These are phyloP conservation scores for Lasiodiplodia sp. DNA, from an alignment of 2,329 filamentous ascomycete species.

Conservation along the genomic window DNA sequence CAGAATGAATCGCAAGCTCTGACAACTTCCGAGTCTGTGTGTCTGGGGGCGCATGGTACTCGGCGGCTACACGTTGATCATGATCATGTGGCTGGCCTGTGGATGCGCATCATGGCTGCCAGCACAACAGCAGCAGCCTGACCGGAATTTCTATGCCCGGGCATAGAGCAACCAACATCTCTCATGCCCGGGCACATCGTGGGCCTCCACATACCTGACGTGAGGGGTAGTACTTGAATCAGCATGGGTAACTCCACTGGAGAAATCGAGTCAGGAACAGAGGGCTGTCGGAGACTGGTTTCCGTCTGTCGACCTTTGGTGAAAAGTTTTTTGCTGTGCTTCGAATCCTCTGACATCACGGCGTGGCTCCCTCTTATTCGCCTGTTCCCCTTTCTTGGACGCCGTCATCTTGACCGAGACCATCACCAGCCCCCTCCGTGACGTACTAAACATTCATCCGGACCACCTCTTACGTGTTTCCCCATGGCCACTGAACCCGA, in stretches of 20 bases:
- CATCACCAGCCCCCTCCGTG: slow-evolving; percentile 2
- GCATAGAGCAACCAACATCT: slow-evolving; percentile 15
- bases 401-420: slow-evolving; percentile 5
- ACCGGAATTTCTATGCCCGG: slow-evolving; percentile 20
- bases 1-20: slow-evolving; percentile 14
- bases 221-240: slow-evolving; percentile 23
- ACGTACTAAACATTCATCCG: neutral
- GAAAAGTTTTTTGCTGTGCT: slow-evolving; percentile 21
- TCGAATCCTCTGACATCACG: slow-evolving; percentile 11
- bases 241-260: slow-evolving; percentile 15
- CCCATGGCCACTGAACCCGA: slow-evolving; percentile 6
- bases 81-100: slow-evolving; percentile 25
- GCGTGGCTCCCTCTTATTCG: slow-evolving; percentile 14
- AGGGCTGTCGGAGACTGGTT: slow-evolving; percentile 20
- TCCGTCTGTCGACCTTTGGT: slow-evolving; percentile 13
- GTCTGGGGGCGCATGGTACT: slow-evolving; percentile 18
- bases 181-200: slow-evolving; percentile 15
- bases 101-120: slow-evolving; percentile 17
- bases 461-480: slow-evolving; percentile 18
- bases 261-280: slow-evolving; percentile 21
- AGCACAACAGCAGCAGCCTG: slow-evolving; percentile 17
- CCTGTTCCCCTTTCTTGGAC: neutral
- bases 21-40: slow-evolving; percentile 22
- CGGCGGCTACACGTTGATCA: slow-evolving; percentile 25
- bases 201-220: slow-evolving; percentile 21